Percentiles rank a stretch among this genome's conserved stretches.
These are phyloP conservation scores for Penicillium psychrofluorescens DNA, from an alignment of 495 filamentous ascomycete species.

Conservation along the genomic window DNA sequence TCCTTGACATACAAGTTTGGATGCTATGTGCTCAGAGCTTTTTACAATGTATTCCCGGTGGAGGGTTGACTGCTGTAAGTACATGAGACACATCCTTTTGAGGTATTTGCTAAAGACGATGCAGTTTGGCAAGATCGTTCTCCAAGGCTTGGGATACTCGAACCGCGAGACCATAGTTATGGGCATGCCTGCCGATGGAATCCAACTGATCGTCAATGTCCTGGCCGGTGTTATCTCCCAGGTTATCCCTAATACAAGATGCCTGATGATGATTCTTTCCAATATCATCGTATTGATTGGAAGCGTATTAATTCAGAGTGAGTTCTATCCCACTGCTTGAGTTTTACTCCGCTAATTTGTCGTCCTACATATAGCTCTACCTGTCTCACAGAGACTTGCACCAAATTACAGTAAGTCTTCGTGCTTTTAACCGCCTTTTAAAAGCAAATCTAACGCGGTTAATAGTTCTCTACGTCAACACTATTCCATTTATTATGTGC, in stretches of 20 bases:
- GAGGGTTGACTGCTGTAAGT: slow-evolving; percentile 5
- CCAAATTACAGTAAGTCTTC: too few species aligned
- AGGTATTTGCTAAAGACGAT: neutral
- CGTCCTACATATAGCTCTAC: too few species aligned
- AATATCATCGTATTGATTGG: slow-evolving; percentile 5
- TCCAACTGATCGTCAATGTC: neutral
- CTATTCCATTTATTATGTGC: slow-evolving; percentile 16
- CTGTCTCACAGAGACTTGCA: too few species aligned
- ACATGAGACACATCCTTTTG: neutral
- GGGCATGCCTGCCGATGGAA: slow-evolving; percentile 6
- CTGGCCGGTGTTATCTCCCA: neutral
- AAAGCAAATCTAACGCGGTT: too few species aligned
- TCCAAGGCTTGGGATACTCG: slow-evolving; percentile 9
- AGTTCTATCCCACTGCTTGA: neutral
- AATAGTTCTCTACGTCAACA: neutral
- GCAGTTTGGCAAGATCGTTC: slow-evolving; percentile 8
- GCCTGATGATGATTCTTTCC: slow-evolving; percentile 1
- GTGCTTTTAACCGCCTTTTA: too few species aligned
- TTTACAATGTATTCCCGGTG: slow-evolving; percentile 6
- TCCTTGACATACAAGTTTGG: slow-evolving; percentile 3
- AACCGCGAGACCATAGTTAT: slow-evolving; percentile 2
- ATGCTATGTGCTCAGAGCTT: slow-evolving; percentile 4
- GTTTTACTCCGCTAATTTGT: too few species aligned
- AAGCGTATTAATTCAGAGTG: slow-evolving; percentile 1
- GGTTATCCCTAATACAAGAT: neutral